Evolutionary conservation across 2,329 filamentous ascomycete species (phyloP).

Genomic region (Periconia sp.): DNA sequence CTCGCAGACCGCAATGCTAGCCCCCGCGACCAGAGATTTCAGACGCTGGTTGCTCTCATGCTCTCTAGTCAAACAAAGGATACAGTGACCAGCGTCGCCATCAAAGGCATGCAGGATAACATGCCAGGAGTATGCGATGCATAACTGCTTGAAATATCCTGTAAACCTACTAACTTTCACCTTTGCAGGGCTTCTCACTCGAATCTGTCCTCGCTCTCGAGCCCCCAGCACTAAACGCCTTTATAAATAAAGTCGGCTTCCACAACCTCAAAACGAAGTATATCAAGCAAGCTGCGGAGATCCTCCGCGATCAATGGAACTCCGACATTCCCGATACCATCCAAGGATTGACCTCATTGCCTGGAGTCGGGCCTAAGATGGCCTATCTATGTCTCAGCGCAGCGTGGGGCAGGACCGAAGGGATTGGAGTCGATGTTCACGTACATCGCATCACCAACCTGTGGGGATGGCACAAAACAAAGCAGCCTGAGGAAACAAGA

Average conservation of each 20-base stretch:
- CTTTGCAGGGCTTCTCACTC: slow-evolving; percentile 63
- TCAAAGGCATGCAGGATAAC: slow-evolving; percentile 75
- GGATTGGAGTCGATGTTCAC: slow-evolving; percentile 93
- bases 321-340: slow-evolving; percentile 82
- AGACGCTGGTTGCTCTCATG: slow-evolving; percentile 87
- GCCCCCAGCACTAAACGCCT: slow-evolving; percentile 65
- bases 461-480: slow-evolving; percentile 87
- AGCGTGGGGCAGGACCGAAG: slow-evolving; percentile 68
- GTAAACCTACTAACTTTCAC: slow-evolving; percentile 8
- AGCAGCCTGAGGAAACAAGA: slow-evolving; percentile 80
- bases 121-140: slow-evolving; percentile 55
- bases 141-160: not conserved
- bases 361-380: slow-evolving; percentile 94
- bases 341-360: slow-evolving; percentile 72
- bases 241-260: slow-evolving; percentile 86
- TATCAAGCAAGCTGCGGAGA: slow-evolving; percentile 73
- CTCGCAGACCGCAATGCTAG: slow-evolving; percentile 60
- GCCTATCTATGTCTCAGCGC: slow-evolving; percentile 83
- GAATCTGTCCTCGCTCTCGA: slow-evolving; percentile 75
- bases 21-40: slow-evolving; percentile 69
- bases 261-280: slow-evolving; percentile 92
- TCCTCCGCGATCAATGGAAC: slow-evolving; percentile 69
- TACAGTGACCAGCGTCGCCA: slow-evolving; percentile 82
- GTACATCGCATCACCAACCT: slow-evolving; percentile 93
- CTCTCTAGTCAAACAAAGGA: slow-evolving; percentile 92